Evolutionary conservation across 257 asterid species (phyloP).

Genomic region (Solanum piurae): DNA sequence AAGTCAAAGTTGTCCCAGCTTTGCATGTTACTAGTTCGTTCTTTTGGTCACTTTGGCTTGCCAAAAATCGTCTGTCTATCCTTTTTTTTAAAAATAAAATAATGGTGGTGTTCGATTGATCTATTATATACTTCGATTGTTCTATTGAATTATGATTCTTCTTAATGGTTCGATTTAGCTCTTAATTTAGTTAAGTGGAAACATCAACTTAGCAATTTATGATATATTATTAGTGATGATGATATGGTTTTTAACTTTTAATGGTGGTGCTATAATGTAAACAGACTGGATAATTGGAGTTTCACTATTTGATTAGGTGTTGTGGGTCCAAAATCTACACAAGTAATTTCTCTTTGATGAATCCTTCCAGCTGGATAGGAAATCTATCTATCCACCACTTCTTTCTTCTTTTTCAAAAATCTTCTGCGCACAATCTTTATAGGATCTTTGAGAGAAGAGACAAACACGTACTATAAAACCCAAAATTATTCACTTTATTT

Average conservation of each 20-base stretch:
- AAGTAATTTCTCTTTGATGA: neutral
- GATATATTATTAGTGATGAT: neutral
- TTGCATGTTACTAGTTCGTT: neutral
- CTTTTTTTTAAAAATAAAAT: neutral
- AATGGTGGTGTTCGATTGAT: neutral
- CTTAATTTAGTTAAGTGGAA: neutral
- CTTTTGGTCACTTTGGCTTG: neutral
- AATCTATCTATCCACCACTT: neutral
- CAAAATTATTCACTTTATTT: neutral
- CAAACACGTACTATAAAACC: neutral
- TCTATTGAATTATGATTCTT: neutral
- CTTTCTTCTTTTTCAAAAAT: neutral
- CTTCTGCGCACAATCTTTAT: neutral
- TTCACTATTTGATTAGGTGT: neutral
- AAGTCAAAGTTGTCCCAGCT: neutral
- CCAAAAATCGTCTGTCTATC: neutral
- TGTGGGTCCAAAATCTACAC: neutral
- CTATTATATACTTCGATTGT: neutral
- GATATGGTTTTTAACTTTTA: neutral
- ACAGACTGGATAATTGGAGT: neutral
- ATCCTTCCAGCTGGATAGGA: neutral
- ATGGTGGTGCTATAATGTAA: neutral
- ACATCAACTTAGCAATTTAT: neutral
- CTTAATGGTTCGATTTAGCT: neutral
- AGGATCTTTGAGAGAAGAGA: neutral